Evolutionary conservation across 495 filamentous ascomycete genomes (phyloP), one percentile per base, ranked within the genome.

Genomic region (Podospora bellae-mahoneyi): DNA sequence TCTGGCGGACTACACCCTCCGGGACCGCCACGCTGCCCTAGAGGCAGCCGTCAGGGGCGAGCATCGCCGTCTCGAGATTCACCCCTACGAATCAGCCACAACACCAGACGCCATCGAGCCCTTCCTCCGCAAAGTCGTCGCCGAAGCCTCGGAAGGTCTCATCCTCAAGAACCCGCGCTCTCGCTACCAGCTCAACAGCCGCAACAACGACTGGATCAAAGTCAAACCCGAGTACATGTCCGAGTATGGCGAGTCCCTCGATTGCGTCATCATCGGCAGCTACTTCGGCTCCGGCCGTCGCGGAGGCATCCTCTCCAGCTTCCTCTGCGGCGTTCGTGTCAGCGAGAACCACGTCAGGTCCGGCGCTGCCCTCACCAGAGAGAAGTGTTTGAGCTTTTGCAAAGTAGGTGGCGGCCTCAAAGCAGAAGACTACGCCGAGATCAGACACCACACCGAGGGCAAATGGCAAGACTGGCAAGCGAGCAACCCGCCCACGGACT

Each of bases 171-270:
- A 97, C 73, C 95, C 95, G 5, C 84, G 90, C 15, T 95, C 93
- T 2, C 81, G 86, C 61, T 99, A 99, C 75, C 86, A 88, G 28
- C 82, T 97, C 34, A 97, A 97, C 76, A 91, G 93, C 70, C 91
- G 95, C 32, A 95, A 95, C 74, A 92, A 97, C 73, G 91, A 96
- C 81, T 99, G 95, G 95, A 92, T 98, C 83, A 99, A 99, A 77
- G 93, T 99, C 20, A 99, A 99, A 76, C 95, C 95, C 5, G 95
- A 99, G 68, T 99, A 99, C 79, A 97, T 99, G 95, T 89, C 88
- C 27, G 95, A 97, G 70, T 97, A 94, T 75, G 95, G 95, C 66
- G 95, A 99, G 78, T 91, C 89, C 5, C 86, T 99, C 10, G 95
- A 99, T 74, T 89, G 92, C 62, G 80, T 97, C 19, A 84, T 99